Evolutionary conservation across 1,139 yeast species (phyloP).

Genomic region (Debaryomyces robertsiae): DNA sequence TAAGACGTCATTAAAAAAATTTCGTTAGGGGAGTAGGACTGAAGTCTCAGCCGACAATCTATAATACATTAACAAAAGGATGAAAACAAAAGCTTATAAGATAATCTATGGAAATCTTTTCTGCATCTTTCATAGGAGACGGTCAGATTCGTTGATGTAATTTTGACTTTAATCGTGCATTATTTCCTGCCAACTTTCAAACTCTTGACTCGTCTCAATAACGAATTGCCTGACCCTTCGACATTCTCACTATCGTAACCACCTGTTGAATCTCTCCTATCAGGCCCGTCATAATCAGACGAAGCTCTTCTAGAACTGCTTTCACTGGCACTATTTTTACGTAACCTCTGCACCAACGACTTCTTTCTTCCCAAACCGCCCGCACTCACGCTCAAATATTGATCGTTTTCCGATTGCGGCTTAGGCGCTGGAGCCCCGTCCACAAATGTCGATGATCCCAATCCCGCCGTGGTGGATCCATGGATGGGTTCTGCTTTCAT

Average conservation of each 20-base stretch:
- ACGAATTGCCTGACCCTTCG: constrained; percentile 44
- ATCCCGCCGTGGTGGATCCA: constrained; percentile 82
- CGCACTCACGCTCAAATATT: constrained; percentile 25
- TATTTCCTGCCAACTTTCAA: constrained; percentile 64
- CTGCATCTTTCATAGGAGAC: constrained; percentile 1
- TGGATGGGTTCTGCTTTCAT: constrained; percentile 73
- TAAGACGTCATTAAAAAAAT: constrained; percentile 4
- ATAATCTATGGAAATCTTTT: constrained; percentile 5
- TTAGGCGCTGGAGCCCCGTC: constrained; percentile 95
- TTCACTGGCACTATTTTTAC: constrained; percentile 46
- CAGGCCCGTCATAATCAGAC: constrained; percentile 26
- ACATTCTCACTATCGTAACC: constrained; percentile 30
- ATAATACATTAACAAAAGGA: constrained; percentile 7
- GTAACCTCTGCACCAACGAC: constrained; percentile 69
- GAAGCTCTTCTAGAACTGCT: constrained; percentile 37
- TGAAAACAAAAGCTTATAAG: not conserved
- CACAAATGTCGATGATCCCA: constrained; percentile 88
- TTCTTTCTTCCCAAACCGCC: constrained; percentile 68
- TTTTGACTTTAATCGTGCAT: not conserved
- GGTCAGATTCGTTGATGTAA: constrained; percentile 1
- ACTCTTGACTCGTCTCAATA: constrained; percentile 85
- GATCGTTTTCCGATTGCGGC: constrained; percentile 30
- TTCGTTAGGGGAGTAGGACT: constrained; percentile 4
- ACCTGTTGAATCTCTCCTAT: constrained; percentile 26
- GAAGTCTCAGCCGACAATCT: constrained; percentile 6